Percentiles rank a stretch among this genome's conserved stretches.
Evolutionary conservation across 2,329 filamentous ascomycete species (phyloP).

Genomic region (Fusarium aywerte): DNA sequence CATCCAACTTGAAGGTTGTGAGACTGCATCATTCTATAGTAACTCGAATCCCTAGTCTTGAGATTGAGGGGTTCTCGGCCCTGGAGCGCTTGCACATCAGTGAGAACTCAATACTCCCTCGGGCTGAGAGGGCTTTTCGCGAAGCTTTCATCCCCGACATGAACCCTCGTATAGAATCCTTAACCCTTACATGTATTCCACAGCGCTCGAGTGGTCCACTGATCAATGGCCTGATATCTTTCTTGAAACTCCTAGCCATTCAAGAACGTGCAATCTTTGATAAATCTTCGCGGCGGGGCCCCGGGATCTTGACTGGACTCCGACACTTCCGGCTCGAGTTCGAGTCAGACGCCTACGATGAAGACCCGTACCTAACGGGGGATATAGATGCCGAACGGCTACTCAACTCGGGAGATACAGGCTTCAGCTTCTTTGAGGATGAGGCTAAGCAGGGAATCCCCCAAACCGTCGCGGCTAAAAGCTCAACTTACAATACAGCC

Average conservation of each 20-base stretch:
- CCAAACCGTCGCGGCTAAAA: slow-evolving; percentile 17
- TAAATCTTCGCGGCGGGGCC: slow-evolving; percentile 51
- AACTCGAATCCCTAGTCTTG: slow-evolving; percentile 63
- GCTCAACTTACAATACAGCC: slow-evolving; percentile 2
- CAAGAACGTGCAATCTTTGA: slow-evolving; percentile 62
- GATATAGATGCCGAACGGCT: slow-evolving; percentile 57
- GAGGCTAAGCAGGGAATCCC: slow-evolving; percentile 4
- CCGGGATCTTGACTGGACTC: slow-evolving; percentile 62
- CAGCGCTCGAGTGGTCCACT: slow-evolving; percentile 63
- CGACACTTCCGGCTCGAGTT: slow-evolving; percentile 66
- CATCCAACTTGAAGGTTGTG: slow-evolving; percentile 63
- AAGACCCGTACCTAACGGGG: slow-evolving; percentile 48
- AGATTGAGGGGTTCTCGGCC: slow-evolving; percentile 52
- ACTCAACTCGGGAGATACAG: slow-evolving; percentile 52
- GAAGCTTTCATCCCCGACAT: slow-evolving; percentile 63
- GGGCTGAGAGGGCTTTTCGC: slow-evolving; percentile 60
- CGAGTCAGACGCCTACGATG: slow-evolving; percentile 55
- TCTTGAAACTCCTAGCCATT: slow-evolving; percentile 58
- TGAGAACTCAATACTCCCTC: slow-evolving; percentile 57
- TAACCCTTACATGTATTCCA: slow-evolving; percentile 67
- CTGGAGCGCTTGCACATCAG: slow-evolving; percentile 55
- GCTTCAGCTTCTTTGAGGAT: slow-evolving; percentile 60
- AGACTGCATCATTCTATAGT: slow-evolving; percentile 70
- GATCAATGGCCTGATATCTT: slow-evolving; percentile 58
- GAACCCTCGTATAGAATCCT: slow-evolving; percentile 64